Evolutionary conservation across 2,329 filamentous ascomycete species (phyloP), one percentile per base, ranked within the genome.

Genomic region (Volutella citrinella): DNA sequence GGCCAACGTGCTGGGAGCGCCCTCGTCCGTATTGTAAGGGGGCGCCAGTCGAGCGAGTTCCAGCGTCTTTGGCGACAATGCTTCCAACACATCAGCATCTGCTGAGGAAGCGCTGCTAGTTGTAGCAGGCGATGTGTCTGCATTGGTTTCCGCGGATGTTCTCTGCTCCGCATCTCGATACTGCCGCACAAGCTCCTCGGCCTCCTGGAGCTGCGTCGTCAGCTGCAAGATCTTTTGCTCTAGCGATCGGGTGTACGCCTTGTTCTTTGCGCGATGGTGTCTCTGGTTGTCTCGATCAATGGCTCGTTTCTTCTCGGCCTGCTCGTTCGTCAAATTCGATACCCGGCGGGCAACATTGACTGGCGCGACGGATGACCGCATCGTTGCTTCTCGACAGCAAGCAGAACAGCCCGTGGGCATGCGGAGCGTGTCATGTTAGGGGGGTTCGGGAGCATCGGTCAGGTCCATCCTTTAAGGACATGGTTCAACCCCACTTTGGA

Each of bases 211-310:
- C 30, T 42, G 31, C 3, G 18, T 24, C 5, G 34, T 32, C 6
- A 52, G 27, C 3, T 40, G 35, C 0, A 42, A 32, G n/a, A 53
- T 36, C 27, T 48, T 38, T 15, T 30, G 17, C 26, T 47, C 46
- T 10, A 54, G 38, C 23, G 33, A 34, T 3, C 42, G 31, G 17
- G 52, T 28, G 13, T 45, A 38, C 3, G 41, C 42, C 23, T 43
- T 53, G n/a, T 39, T 43, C 28, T 50, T 52, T 5, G 42, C 45
- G 23, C 48, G 42, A 34, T 38, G 47, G 16, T 49, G 42, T 17
- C 49, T 43, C 37, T 52, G 51, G 29, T 51, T 54, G 5, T 37
- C 43, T 12, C 50, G 42, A 32, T 53, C 49, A 13, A 53, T 52
- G 19, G 48, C 51, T 10, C 49, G 43, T 36, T 54, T 54, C 31